Percentiles rank a stretch among this genome's conserved stretches.
phyloP scores from a whole-genome alignment of 805 yeast genomes.

The Tetrapisispora iriomotensis region DNA sequence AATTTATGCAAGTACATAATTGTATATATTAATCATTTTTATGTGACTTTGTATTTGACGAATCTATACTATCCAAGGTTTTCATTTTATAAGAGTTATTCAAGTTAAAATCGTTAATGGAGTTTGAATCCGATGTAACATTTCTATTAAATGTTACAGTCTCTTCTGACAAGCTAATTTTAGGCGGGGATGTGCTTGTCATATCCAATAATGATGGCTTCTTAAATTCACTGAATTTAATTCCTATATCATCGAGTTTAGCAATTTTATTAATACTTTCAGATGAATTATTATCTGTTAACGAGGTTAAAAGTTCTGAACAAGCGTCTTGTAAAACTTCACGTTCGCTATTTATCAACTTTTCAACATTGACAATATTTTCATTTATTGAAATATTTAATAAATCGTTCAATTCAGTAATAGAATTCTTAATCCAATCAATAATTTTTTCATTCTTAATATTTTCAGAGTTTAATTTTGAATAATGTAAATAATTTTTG shows the following conservation, averaged over 20 bases:
- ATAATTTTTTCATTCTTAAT: background rate
- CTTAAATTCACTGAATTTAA: background rate
- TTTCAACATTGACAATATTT: conserved; percentile 1
- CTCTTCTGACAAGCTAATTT: conserved; percentile 15
- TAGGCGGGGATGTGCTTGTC: conserved; percentile 24
- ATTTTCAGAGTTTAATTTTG: background rate
- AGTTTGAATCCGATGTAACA: conserved; percentile 1
- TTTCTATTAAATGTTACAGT: conserved; percentile 4
- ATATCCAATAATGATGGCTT: background rate
- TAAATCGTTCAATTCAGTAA: conserved; percentile 3
- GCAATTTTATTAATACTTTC: too few species aligned
- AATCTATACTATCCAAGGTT: background rate
- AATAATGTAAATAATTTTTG: conserved; percentile 4
- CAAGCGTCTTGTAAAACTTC: conserved; percentile 16
- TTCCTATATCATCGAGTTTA: too few species aligned
- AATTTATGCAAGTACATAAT: background rate
- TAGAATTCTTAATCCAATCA: conserved; percentile 5
- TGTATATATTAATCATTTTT: background rate
- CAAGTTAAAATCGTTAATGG: background rate
- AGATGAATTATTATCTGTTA: too few species aligned
- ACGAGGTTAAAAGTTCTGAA: background rate
- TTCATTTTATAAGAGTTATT: background rate
- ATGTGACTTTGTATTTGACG: background rate
- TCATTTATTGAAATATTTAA: conserved; percentile 3
- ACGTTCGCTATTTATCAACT: conserved; percentile 13